Conservation (phyloP, 768 basidiomycete species). For the Coprinopsis sp. region DNA sequence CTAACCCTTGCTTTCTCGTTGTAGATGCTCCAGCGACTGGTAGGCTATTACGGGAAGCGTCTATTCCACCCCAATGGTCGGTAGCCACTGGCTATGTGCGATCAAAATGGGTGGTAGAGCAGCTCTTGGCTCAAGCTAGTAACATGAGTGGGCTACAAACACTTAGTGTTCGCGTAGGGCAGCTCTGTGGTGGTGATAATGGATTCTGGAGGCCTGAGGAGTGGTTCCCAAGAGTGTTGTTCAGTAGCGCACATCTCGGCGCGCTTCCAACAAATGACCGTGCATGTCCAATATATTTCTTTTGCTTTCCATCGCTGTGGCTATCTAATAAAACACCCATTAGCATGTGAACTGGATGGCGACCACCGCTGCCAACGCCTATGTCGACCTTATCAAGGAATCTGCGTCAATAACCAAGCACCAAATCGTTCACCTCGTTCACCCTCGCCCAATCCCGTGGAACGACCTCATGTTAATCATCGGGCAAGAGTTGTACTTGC, state of each 20-base stretch:
- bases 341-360: too few species aligned
- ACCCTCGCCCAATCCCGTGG: too few species aligned
- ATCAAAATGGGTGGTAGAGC: not conserved
- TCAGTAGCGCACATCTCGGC: not conserved
- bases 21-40: not conserved
- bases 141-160: not conserved
- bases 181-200: not conserved
- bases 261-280: not conserved
- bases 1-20: not conserved
- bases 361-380: too few species aligned
- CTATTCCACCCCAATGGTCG: not conserved
- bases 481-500: too few species aligned
- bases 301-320: too few species aligned
- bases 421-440: too few species aligned
- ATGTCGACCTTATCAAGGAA: too few species aligned
- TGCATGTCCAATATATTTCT: not conserved
- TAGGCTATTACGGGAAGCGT: not conserved
- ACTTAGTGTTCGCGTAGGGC: not conserved
- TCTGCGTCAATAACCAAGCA: too few species aligned
- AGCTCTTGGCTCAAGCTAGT: not conserved
- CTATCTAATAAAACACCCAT: too few species aligned
- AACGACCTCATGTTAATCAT: too few species aligned
- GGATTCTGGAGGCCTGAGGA: not conserved
- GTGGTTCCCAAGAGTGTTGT: not conserved
- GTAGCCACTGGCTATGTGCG: not conserved